phyloP scores from a whole-genome alignment of 2,329 filamentous ascomycete species.

The Lasiodiplodia hormozganensis region DNA sequence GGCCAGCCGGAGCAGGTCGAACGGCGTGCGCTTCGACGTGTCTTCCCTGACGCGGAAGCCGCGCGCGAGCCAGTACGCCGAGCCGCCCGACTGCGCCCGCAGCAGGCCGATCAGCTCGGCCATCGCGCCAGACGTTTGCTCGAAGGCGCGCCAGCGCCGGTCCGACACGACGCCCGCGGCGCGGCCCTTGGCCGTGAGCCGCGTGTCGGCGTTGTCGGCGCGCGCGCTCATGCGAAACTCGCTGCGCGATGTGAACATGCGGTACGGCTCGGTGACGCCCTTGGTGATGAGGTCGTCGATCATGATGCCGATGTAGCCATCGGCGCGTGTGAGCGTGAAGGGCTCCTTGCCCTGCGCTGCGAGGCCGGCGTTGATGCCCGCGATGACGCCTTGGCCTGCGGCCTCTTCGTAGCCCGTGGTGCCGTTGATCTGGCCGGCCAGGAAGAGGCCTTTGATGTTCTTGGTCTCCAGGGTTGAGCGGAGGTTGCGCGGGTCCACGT shows the following conservation, averaged over 20 bases:
- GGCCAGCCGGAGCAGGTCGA: slow-evolving; percentile 78
- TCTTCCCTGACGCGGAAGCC: slow-evolving; percentile 76
- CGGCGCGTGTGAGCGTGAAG: slow-evolving; percentile 76
- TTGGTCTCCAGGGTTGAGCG: slow-evolving; percentile 94
- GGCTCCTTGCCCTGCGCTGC: slow-evolving; percentile 70
- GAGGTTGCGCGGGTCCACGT: slow-evolving; percentile 90
- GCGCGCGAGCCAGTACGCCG: slow-evolving; percentile 70
- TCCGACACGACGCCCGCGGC: slow-evolving; percentile 80
- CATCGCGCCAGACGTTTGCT: slow-evolving; percentile 71
- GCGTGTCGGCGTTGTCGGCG: slow-evolving; percentile 90
- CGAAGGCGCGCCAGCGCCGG: slow-evolving; percentile 75
- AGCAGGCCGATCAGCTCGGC: slow-evolving; percentile 69
- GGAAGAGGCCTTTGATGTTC: slow-evolving; percentile 82
- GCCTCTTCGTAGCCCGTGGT: slow-evolving; percentile 99
- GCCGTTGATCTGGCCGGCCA: slow-evolving; percentile 97
- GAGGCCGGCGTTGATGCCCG: slow-evolving; percentile 93
- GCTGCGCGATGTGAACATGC: slow-evolving; percentile 96
- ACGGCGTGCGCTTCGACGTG: slow-evolving; percentile 71
- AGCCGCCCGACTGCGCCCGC: slow-evolving; percentile 62
- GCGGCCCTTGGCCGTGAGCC: slow-evolving; percentile 81
- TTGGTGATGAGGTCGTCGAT: slow-evolving; percentile 97
- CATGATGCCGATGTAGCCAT: slow-evolving; percentile 98
- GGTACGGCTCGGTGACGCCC: slow-evolving; percentile 94
- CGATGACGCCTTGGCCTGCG: slow-evolving; percentile 88
- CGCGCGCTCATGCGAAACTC: slow-evolving; percentile 94